Percentiles rank a stretch among this genome's conserved stretches.
Conservation (phyloP, 805 yeast genomes). For the Scheffersomyces ergatensis region DNA sequence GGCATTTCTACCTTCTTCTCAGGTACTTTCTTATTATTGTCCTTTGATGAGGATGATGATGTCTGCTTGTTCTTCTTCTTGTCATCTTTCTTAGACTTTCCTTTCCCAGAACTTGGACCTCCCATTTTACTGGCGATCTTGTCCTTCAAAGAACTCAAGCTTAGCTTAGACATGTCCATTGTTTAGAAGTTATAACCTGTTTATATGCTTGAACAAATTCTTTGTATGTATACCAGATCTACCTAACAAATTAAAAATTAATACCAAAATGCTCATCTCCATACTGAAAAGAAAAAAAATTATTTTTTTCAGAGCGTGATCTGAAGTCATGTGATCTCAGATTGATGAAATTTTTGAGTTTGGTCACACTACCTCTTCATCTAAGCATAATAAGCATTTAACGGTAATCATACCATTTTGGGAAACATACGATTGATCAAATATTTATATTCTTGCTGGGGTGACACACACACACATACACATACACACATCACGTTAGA, state of each 20-base stretch:
- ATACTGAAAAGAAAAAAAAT: neutral
- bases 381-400: too few species aligned
- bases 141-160: constrained; percentile 59
- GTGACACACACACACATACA: too few species aligned
- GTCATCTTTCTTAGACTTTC: constrained; percentile 12
- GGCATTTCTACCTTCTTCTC: constrained; percentile 5
- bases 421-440: too few species aligned
- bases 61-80: constrained; percentile 13
- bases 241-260: too few species aligned
- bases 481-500: too few species aligned
- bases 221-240: too few species aligned
- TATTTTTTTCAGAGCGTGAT: neutral
- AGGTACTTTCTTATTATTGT: constrained; percentile 3
- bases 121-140: constrained; percentile 56
- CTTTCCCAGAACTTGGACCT: constrained; percentile 3
- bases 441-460: too few species aligned
- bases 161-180: constrained; percentile 47
- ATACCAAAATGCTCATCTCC: constrained; percentile 1
- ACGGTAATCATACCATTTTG: too few species aligned
- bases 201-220: too few species aligned
- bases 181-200: neutral
- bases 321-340: too few species aligned
- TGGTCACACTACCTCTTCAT: too few species aligned
- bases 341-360: too few species aligned
- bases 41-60: constrained; percentile 11